Conservation (phyloP, 768 basidiomycete species). For the Goffeauzyma gilvescens region DNA sequence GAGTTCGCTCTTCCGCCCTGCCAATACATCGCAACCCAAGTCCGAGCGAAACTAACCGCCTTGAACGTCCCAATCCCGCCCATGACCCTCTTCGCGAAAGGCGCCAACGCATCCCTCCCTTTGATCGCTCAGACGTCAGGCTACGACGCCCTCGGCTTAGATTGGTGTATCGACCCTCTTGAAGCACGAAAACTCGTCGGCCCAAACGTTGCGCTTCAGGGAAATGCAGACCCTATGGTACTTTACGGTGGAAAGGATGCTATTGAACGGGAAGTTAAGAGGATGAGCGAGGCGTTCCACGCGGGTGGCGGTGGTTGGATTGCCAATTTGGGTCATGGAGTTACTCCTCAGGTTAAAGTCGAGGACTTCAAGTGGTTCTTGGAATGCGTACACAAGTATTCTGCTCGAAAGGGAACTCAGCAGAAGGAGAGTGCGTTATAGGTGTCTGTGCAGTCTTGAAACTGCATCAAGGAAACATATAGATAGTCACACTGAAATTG, state of each 20-base stretch:
- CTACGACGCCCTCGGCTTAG: slow-evolving; percentile 76
- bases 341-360: slow-evolving; percentile 85
- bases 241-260: slow-evolving; percentile 70
- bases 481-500: background rate
- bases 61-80: slow-evolving; percentile 46
- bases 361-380: slow-evolving; percentile 83
- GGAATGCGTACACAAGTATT: slow-evolving; percentile 42
- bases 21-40: slow-evolving; percentile 49
- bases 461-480: background rate
- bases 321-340: slow-evolving; percentile 89
- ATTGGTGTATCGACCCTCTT: slow-evolving; percentile 70
- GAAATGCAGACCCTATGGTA: slow-evolving; percentile 77
- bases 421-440: background rate
- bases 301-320: slow-evolving; percentile 62
- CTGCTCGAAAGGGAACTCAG: slow-evolving; percentile 3
- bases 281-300: slow-evolving; percentile 61
- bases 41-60: slow-evolving; percentile 42
- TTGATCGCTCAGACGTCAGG: slow-evolving; percentile 42
- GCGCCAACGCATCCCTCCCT: slow-evolving; percentile 56
- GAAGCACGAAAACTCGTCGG: slow-evolving; percentile 49
- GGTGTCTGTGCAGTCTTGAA: background rate
- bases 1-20: slow-evolving; percentile 68
- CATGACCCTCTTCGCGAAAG: slow-evolving; percentile 87
- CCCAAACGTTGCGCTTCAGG: slow-evolving; percentile 40
- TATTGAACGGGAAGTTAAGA: slow-evolving; percentile 67